Evolutionary conservation across 305 asterid genomes (phyloP).

Genomic region (Fraxinus xanthoxyloides): DNA sequence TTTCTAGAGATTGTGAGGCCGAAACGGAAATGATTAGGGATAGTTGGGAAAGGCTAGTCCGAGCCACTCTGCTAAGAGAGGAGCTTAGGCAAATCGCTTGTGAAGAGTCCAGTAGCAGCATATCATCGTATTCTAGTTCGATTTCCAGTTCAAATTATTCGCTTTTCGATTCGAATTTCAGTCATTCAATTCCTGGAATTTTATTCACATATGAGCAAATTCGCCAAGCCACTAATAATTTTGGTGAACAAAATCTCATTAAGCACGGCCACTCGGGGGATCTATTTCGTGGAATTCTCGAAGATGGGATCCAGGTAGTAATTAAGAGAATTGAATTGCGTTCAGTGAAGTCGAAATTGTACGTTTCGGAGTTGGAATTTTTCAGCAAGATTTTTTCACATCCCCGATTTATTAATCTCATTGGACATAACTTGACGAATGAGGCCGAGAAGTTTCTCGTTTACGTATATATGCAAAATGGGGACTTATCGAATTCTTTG

Average conservation of each 20-base stretch:
- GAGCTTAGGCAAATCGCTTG: neutral
- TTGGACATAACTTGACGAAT: neutral
- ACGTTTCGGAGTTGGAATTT: neutral
- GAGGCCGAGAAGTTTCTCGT: neutral
- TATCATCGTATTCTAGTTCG: slow-evolving; percentile 13
- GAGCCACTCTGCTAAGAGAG: neutral
- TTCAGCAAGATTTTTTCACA: neutral
- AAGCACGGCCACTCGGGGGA: neutral
- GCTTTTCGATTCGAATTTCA: neutral
- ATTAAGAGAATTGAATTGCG: neutral
- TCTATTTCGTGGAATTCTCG: neutral
- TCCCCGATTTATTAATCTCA: neutral
- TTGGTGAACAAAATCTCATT: slow-evolving; percentile 4
- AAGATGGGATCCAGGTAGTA: neutral
- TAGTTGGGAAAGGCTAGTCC: neutral
- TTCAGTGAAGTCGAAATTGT: neutral
- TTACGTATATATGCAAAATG: neutral
- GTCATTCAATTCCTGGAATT: neutral
- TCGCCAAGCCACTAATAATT: neutral
- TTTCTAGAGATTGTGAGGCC: neutral
- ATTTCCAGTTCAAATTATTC: neutral
- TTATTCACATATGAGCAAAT: neutral
- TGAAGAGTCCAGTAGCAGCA: neutral
- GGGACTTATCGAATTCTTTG: slow-evolving; percentile 3
- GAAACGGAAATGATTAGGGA: neutral